These are phyloP conservation scores for Periconia digitata DNA, from an alignment of 2,329 filamentous ascomycete species.

Conservation along the genomic window DNA sequence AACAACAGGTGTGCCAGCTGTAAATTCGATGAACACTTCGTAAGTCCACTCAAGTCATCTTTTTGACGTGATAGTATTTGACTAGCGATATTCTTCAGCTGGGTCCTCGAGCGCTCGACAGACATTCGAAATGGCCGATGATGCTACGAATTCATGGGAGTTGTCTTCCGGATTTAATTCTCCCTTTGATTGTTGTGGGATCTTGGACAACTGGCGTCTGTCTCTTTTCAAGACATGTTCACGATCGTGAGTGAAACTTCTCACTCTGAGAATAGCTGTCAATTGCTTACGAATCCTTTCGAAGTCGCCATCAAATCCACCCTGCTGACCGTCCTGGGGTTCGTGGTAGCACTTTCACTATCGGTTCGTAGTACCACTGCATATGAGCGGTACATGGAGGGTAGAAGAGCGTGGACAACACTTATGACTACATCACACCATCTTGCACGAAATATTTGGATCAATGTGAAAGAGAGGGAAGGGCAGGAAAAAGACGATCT, in stretches of 20 bases:
- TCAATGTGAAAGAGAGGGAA: constrained; percentile 67
- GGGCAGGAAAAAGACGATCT: constrained; percentile 65
- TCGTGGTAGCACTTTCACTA: constrained; percentile 74
- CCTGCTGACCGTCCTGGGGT: constrained; percentile 75
- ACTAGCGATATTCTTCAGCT: no score
- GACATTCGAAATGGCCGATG: constrained; percentile 79
- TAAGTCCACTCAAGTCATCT: neutral
- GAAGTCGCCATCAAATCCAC: neutral
- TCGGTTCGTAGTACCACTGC: constrained; percentile 77
- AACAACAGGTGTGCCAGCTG: neutral
- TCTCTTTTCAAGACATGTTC: constrained; percentile 6
- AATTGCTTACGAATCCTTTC: neutral
- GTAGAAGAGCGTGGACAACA: constrained; percentile 63
- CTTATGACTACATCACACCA: constrained; percentile 59
- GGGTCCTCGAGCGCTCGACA: constrained; percentile 69
- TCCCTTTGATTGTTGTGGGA: constrained; percentile 65
- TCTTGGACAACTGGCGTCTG: constrained; percentile 68
- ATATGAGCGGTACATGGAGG: constrained; percentile 68
- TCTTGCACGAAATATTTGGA: constrained; percentile 74
- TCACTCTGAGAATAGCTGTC: neutral
- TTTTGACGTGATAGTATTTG: no score
- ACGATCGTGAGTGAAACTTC: neutral
- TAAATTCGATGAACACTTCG: neutral
- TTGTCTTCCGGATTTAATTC: constrained; percentile 71
- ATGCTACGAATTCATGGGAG: constrained; percentile 76